Percentiles rank a stretch among this genome's conserved stretches.
These are phyloP conservation scores for Nevesoporus exiguus DNA, from an alignment of 768 basidiomycete genomes.

Conservation along the genomic window DNA sequence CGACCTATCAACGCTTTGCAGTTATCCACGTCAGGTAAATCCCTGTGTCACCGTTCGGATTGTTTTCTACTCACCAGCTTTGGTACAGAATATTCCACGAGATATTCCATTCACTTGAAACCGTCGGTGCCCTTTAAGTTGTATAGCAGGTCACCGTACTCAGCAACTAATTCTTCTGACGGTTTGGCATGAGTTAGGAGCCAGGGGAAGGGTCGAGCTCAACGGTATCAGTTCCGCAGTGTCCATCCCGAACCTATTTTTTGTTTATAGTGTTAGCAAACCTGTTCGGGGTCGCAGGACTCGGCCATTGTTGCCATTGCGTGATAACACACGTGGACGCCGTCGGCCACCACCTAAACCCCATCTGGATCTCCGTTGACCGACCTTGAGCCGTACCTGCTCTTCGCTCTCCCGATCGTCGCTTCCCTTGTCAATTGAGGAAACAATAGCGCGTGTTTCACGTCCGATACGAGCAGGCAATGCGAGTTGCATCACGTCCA, in stretches of 20 bases:
- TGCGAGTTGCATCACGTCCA: background rate
- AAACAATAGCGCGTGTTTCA: background rate
- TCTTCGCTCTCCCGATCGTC: background rate
- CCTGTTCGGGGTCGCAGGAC: background rate
- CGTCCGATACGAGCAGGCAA: background rate
- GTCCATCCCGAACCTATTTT: background rate
- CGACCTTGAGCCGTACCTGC: background rate
- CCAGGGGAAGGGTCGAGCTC: background rate
- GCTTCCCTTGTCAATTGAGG: background rate
- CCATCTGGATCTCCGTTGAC: background rate
- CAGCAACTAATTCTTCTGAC: background rate
- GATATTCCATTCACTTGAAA: background rate
- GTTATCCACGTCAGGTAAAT: background rate
- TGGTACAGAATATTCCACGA: background rate
- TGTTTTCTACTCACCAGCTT: background rate
- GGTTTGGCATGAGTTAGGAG: background rate
- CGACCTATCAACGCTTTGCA: background rate
- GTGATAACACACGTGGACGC: background rate
- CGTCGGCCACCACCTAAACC: background rate
- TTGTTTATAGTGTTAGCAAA: background rate
- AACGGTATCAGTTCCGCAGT: background rate
- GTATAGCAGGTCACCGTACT: background rate
- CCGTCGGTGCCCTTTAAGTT: background rate
- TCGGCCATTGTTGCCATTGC: background rate
- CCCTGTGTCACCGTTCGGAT: background rate